Evolutionary conservation across 1,284 basidiomycete genomes (phyloP), one percentile per base, ranked within the genome.

Genomic region (Rhodofomes roseus): DNA sequence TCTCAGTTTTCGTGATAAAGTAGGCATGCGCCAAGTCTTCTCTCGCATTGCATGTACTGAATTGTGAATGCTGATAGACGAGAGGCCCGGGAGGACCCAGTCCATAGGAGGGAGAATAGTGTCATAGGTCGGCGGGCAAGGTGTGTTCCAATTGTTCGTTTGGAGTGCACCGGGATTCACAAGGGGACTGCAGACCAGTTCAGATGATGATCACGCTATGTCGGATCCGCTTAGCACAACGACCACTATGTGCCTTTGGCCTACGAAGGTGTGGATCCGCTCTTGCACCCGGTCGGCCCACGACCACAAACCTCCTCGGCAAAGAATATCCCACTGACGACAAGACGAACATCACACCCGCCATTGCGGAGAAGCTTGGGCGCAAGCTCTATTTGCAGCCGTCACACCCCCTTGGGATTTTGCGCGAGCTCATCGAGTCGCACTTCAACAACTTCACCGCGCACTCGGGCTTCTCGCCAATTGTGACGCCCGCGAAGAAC

Each of bases 401-500:
- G 14, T 78, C 82, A 1, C 97, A 99, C 71, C 97, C 97, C 1
- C 81, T 99, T 39, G 82, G 81, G 65, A 96, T 93, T 55, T 86
- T 99, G 37, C 90, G 94, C 43, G 72, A 81, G 12, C 84, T 95
- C 65, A 91, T 99, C 67, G 93, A 98, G 76, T 79, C 82, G 2
- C 91, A 97, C 68, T 95, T 93, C 67, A 78, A 84, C 14, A 76
- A 82, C 56, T 93, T 89, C 74, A 74, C 83, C 23, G 86, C 85
- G 70, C 77, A 85, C 59, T 86, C 87, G 25, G 87, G 91, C 11
- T 79, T 90, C 58, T 92, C 93, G 1, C 95, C 97, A 0, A 79
- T 98, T 56, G 97, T 99, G 56, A 88, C 93, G 0, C 92, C 95
- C 1, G 80, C 82, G 69, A 87, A 96, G 74, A 99, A 99, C 79